A percentile compares a stretch with the other conserved stretches of the same genome.
Conservation (phyloP, 2,329 filamentous ascomycete genomes). For the Elsinoe australis region DNA sequence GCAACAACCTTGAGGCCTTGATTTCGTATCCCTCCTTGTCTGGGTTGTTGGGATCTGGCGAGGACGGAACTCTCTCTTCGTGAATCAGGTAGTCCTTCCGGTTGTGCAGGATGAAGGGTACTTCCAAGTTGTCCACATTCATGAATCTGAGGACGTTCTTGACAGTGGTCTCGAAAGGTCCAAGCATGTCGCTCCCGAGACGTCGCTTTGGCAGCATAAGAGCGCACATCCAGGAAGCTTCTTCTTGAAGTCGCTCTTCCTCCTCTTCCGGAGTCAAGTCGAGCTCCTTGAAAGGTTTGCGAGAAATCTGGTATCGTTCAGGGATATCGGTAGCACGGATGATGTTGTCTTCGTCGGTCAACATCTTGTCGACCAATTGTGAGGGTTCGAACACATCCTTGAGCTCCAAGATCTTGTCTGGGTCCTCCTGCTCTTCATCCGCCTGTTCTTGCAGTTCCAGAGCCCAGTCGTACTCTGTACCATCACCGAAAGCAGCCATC, state of each 20-base stretch:
- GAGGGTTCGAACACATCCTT: slow-evolving; percentile 98
- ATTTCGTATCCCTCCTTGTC: slow-evolving; percentile 67
- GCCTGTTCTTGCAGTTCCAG: slow-evolving; percentile 81
- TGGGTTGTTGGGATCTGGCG: slow-evolving; percentile 56
- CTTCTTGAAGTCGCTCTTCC: slow-evolving; percentile 58
- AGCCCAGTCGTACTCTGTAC: slow-evolving; percentile 93
- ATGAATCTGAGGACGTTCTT: slow-evolving; percentile 92
- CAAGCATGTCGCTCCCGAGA: slow-evolving; percentile 61
- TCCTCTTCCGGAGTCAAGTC: slow-evolving; percentile 72
- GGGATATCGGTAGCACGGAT: slow-evolving; percentile 86
- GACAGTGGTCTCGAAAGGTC: slow-evolving; percentile 79
- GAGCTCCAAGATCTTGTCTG: slow-evolving; percentile 79
- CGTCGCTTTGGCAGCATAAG: slow-evolving; percentile 72
- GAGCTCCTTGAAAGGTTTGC: slow-evolving; percentile 72
- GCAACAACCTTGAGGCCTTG: slow-evolving; percentile 76
- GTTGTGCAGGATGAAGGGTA: slow-evolving; percentile 96
- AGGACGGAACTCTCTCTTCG: slow-evolving; percentile 61
- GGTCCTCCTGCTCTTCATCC: slow-evolving; percentile 65
- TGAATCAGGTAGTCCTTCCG: slow-evolving; percentile 97
- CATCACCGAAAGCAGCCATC: slow-evolving; percentile 90
- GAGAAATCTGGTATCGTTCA: slow-evolving; percentile 86
- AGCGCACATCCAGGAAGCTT: slow-evolving; percentile 84
- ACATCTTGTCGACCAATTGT: slow-evolving; percentile 83
- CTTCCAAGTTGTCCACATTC: slow-evolving; percentile 87
- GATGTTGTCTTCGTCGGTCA: slow-evolving; percentile 89